These are phyloP conservation scores for Saccharomycopsis sp. DNA, from an alignment of 805 yeast species.

Conservation along the genomic window DNA sequence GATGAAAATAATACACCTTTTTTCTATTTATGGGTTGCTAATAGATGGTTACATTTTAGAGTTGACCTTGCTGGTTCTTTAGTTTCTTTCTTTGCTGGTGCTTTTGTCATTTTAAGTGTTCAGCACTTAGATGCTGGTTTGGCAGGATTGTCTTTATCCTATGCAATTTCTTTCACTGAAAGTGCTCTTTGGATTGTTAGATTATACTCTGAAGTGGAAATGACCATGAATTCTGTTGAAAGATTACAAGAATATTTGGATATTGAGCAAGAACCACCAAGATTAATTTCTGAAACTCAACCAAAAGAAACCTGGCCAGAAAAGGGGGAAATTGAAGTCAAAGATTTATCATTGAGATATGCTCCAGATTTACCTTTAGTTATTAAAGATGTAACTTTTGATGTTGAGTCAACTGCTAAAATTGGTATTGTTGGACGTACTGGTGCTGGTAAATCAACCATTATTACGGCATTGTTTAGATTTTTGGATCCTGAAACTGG, in stretches of 20 bases:
- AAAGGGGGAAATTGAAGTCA: conserved; percentile 66
- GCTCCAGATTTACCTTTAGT: conserved; percentile 86
- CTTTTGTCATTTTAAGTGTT: conserved; percentile 60
- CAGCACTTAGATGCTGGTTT: conserved; percentile 76
- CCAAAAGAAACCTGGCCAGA: conserved; percentile 79
- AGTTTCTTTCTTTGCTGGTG: conserved; percentile 72
- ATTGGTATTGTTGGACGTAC: conserved; percentile 97
- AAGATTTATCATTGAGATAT: conserved; percentile 72
- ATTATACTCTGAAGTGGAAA: conserved; percentile 81
- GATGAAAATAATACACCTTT: conserved; percentile 87
- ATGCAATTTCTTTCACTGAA: conserved; percentile 83
- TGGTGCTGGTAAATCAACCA: conserved; percentile 97
- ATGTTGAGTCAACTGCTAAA: conserved; percentile 67
- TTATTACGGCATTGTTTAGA: conserved; percentile 84
- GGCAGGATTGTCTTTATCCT: conserved; percentile 90
- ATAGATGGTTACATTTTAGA: conserved; percentile 87
- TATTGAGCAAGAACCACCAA: conserved; percentile 81
- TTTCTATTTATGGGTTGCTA: conserved; percentile 90
- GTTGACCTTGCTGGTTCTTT: conserved; percentile 76
- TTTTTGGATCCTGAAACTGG: conserved; percentile 78
- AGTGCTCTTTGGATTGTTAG: conserved; percentile 90
- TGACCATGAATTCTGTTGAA: conserved; percentile 96
- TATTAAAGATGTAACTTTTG: conserved; percentile 76
- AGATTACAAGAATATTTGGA: conserved; percentile 79
- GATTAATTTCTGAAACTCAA: conserved; percentile 45